phyloP scores from a whole-genome alignment of 2,329 filamentous ascomycete genomes.

The Leptosphaerulina australis region DNA sequence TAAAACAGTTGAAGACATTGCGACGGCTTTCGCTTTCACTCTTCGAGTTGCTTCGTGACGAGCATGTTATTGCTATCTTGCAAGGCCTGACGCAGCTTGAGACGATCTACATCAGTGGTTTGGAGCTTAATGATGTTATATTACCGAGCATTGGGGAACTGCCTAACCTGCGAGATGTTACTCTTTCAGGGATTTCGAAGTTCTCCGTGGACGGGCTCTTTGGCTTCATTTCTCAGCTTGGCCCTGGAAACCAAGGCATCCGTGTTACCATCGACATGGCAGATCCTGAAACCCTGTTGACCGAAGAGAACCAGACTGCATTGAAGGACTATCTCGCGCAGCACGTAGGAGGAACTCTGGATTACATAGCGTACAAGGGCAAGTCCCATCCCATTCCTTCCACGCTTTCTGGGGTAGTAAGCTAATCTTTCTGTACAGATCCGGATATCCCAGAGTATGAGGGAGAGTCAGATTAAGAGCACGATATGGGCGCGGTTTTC shows the following conservation, averaged over 20 bases:
- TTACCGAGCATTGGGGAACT: conserved; percentile 55
- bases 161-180: conserved; percentile 58
- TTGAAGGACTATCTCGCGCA: conserved; percentile 48
- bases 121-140: conserved; percentile 59
- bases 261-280: conserved; percentile 54
- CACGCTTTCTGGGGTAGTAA: neutral
- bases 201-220: conserved; percentile 62
- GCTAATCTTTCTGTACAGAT: conserved; percentile 40
- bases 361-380: conserved; percentile 55
- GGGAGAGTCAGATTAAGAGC: conserved; percentile 52
- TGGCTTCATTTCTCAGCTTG: conserved; percentile 51
- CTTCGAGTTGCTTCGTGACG: conserved; percentile 57
- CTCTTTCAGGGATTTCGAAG: conserved; percentile 60
- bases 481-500: too few species aligned
- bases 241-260: conserved; percentile 51
- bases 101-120: conserved; percentile 62
- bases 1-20: conserved; percentile 60
- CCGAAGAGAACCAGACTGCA: conserved; percentile 48
- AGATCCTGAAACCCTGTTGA: conserved; percentile 50
- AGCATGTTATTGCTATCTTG: conserved; percentile 58
- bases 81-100: conserved; percentile 57
- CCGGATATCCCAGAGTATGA: conserved; percentile 54
- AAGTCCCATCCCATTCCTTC: conserved; percentile 7
- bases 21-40: conserved; percentile 60
- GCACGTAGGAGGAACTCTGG: conserved; percentile 53